A percentile compares a stretch with the other conserved stretches of the same genome.
Evolutionary conservation across 2,329 filamentous ascomycete species (phyloP).

Genomic region (Xylaria sp.): DNA sequence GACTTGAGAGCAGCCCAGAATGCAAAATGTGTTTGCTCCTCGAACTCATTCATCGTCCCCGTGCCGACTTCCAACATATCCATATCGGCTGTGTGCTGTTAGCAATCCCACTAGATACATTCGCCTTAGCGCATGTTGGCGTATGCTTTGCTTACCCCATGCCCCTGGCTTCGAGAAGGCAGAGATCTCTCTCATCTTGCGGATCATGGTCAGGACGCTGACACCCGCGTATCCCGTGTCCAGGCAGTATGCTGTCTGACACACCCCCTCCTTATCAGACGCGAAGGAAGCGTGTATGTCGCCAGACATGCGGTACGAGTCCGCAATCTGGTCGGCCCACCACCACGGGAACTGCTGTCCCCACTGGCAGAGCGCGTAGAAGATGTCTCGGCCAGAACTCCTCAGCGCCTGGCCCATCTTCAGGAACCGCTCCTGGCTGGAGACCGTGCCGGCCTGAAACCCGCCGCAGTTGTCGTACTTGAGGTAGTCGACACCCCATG

Average conservation of each 20-base stretch:
- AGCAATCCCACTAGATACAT: not conserved
- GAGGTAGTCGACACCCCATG: constrained; percentile 55
- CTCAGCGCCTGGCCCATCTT: constrained; percentile 40
- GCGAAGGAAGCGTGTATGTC: constrained; percentile 39
- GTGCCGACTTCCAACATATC: constrained; percentile 48
- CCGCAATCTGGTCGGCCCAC: constrained; percentile 39
- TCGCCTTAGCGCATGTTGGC: not conserved
- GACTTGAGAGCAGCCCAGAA: constrained; percentile 51
- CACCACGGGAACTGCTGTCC: constrained; percentile 32
- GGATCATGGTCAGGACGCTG: constrained; percentile 37
- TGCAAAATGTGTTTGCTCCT: constrained; percentile 48
- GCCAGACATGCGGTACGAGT: constrained; percentile 43
- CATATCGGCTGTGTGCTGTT: constrained; percentile 35
- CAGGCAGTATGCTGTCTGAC: constrained; percentile 39
- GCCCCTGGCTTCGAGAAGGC: constrained; percentile 35
- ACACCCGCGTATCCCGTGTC: constrained; percentile 40
- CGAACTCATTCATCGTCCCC: constrained; percentile 40
- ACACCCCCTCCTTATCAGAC: constrained; percentile 29
- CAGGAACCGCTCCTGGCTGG: constrained; percentile 48
- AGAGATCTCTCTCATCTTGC: constrained; percentile 39
- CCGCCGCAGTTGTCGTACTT: constrained; percentile 61
- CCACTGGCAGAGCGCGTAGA: constrained; percentile 41
- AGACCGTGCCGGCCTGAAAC: constrained; percentile 51
- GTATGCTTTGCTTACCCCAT: constrained; percentile 26
- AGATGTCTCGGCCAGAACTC: constrained; percentile 40